Evolutionary conservation across 1,284 basidiomycete genomes (phyloP).

Genomic region (Marasmius sp.): DNA sequence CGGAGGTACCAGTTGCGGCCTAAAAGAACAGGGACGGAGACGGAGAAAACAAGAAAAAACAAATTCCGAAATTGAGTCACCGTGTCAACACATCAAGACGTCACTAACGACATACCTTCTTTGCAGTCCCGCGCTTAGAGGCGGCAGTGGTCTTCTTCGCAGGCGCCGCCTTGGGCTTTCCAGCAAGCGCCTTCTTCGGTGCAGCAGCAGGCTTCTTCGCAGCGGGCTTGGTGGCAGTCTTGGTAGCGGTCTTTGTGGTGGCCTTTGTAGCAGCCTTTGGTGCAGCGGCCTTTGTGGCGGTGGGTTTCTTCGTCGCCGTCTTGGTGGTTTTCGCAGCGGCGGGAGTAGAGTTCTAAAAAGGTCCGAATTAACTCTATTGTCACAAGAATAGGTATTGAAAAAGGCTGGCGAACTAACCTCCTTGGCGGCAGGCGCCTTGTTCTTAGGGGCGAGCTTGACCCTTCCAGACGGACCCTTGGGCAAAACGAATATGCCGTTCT

Average conservation of each 20-base stretch:
- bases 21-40: conserved; percentile 11
- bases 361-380: neutral
- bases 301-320: conserved; percentile 26
- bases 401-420: conserved; percentile 46
- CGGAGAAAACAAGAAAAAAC: too few species aligned
- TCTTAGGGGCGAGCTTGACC: conserved; percentile 46
- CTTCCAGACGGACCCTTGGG: conserved; percentile 57
- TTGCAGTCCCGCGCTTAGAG: conserved; percentile 26
- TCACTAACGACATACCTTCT: conserved; percentile 24
- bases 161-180: conserved; percentile 31
- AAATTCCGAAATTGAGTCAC: neutral
- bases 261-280: conserved; percentile 26
- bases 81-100: conserved; percentile 2
- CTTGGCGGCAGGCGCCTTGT: conserved; percentile 42
- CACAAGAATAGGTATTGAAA: neutral
- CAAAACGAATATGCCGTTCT: conserved; percentile 62
- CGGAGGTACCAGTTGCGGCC: conserved; percentile 36
- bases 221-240: conserved; percentile 13
- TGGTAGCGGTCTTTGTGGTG: conserved; percentile 36
- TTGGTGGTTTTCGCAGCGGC: conserved; percentile 35
- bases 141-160: conserved; percentile 37
- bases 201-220: conserved; percentile 25
- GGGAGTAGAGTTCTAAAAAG: conserved; percentile 36
- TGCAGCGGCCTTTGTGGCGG: conserved; percentile 27
- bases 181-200: conserved; percentile 38